Conservation (phyloP, 768 basidiomycete species). For the Termitomyces sp. region DNA sequence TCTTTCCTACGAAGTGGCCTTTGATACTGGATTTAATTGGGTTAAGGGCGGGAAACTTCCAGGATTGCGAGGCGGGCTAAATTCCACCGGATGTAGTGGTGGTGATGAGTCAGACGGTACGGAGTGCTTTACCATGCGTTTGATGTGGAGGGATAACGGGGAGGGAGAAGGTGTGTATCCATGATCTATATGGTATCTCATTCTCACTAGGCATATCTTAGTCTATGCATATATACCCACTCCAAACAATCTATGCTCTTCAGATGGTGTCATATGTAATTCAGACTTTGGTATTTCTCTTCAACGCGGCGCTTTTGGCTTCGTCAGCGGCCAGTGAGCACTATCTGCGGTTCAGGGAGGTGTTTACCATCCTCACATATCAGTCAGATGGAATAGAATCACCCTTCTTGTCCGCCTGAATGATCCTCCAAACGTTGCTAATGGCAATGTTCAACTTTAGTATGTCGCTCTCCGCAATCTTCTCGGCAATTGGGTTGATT, state of each 20-base stretch:
- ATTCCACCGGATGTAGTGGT: conserved; percentile 61
- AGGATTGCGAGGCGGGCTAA: conserved; percentile 65
- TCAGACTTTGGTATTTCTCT: conserved; percentile 76
- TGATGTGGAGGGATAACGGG: conserved; percentile 72
- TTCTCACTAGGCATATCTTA: conserved; percentile 18
- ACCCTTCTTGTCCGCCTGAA: conserved; percentile 80
- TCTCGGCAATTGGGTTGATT: not conserved
- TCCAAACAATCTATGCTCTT: conserved; percentile 52
- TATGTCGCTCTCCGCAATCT: conserved; percentile 28
- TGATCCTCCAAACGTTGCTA: conserved; percentile 57
- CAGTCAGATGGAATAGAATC: conserved; percentile 59
- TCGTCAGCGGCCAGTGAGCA: conserved; percentile 58
- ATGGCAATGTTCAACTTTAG: conserved; percentile 71
- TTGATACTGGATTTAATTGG: conserved; percentile 61
- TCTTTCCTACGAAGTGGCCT: conserved; percentile 70
- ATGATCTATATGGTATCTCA: not conserved
- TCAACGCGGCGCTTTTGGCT: conserved; percentile 59
- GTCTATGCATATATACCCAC: conserved; percentile 80
- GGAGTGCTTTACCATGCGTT: conserved; percentile 66
- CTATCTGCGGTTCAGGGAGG: not conserved
- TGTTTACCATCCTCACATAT: conserved; percentile 1
- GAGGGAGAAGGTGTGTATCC: conserved; percentile 58
- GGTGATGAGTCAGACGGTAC: conserved; percentile 57
- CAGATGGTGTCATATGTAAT: conserved; percentile 58
- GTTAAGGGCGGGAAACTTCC: conserved; percentile 76